Evolutionary conservation across 306 rosid genomes (phyloP), one percentile per base, ranked within the genome.

Genomic region (Citrullus mucosospermus): DNA sequence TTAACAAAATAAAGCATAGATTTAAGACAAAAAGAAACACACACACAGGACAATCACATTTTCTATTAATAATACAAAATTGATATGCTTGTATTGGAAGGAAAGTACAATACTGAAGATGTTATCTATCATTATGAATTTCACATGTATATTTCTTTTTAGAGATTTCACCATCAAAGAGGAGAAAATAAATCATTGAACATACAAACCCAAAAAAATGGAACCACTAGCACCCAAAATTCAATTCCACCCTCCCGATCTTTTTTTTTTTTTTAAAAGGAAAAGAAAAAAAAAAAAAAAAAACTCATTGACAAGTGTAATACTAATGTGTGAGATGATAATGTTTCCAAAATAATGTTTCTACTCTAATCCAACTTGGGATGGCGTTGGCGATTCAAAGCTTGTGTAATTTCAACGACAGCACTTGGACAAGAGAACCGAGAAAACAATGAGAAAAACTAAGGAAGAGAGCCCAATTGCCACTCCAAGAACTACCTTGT

Each of bases 381-480:
- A 57, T 20, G 22, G 67, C 38, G 61, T 39, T 20, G 22, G 67
- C 38, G 38, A 58, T 17, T 10, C 22, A 4, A 9, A 20, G 18
- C 20, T 25, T 16, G 8, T 25, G 56, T 13, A 4, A 25, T 44
- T 70, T 71, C 89, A 92, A 54, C 93, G 89, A 80, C 97, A 92
- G 67, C 98, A 90, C 59, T 87, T 94, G 3, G 92, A 86, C 58
- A 87, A 76, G 34, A 92, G 85, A 84, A 94, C 82, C n/a, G 86
- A 60, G 85, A 94, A 94, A 60, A 94, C 84, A 54, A 89, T 84
- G 50, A 94, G 85, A 83, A 94, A 92, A 54, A 92, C 98, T 30
- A 92, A 79, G 4, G 98, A 94, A 68, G 96, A 92, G 30, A 94
- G 93, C 9, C 87, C 93, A 80, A 94, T 90, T 43, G 97, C 96